These are phyloP conservation scores for Paracoccidioides lutzii DNA, from an alignment of 2,329 filamentous ascomycete species.

Conservation along the genomic window DNA sequence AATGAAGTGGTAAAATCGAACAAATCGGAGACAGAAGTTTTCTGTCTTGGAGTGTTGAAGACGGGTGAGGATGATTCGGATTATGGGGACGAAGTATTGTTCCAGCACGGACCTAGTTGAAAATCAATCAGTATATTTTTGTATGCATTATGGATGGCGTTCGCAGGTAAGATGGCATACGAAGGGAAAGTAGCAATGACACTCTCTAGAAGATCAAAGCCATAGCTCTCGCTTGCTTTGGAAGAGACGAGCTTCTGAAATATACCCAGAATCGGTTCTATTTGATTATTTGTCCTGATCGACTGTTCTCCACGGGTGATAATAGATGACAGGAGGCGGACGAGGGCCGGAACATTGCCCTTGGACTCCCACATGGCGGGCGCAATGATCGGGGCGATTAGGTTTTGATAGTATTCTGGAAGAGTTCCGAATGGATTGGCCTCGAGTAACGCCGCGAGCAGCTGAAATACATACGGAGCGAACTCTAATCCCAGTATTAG, in stretches of 20 bases:
- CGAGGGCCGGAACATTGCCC: conserved; percentile 85
- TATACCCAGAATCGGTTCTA: conserved; percentile 82
- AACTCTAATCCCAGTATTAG: conserved; percentile 53
- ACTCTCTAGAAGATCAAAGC: conserved; percentile 80
- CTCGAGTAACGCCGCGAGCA: conserved; percentile 83
- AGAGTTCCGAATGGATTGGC: conserved; percentile 67
- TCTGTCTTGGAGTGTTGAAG: conserved; percentile 65
- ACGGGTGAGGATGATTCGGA: conserved; percentile 67
- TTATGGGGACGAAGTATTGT: conserved; percentile 64
- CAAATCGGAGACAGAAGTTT: conserved; percentile 72
- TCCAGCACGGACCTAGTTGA: conserved; percentile 48
- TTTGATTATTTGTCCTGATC: conserved; percentile 65
- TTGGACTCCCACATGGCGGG: conserved; percentile 81
- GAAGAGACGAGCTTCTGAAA: conserved; percentile 79
- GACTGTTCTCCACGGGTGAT: conserved; percentile 62
- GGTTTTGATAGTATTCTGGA: conserved; percentile 64
- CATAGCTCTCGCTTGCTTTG: conserved; percentile 74
- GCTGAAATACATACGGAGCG: conserved; percentile 89
- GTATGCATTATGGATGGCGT: background rate
- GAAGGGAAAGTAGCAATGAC: conserved; percentile 60
- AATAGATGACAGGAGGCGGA: conserved; percentile 70
- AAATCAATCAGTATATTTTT: background rate
- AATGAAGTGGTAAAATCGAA: conserved; percentile 87
- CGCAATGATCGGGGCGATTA: conserved; percentile 66
- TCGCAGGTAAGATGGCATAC: conserved; percentile 36